A percentile compares a stretch with the other conserved stretches of the same genome.
These are phyloP conservation scores for Halophytophthora batemanensis DNA, from an alignment of 352 stramenopile species.

Conservation along the genomic window DNA sequence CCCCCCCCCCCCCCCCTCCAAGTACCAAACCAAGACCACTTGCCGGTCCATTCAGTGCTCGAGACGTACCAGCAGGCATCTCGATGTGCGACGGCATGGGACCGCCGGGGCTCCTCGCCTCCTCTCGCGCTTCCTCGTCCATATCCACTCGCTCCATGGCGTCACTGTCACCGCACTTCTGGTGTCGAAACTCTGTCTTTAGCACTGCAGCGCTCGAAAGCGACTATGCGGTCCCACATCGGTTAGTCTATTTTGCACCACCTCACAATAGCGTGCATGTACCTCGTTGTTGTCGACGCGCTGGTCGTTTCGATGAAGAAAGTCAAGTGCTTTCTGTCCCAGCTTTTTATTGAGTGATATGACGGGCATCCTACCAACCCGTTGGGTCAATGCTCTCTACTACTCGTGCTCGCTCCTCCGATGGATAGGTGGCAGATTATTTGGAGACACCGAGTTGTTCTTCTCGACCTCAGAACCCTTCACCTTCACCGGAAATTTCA, in stretches of 20 bases:
- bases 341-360: too few species aligned
- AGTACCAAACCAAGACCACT: too few species aligned
- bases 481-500: conserved; percentile 2
- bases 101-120: conserved; percentile 13
- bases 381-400: conserved; percentile 6
- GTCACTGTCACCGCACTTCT: neutral
- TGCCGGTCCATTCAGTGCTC: too few species aligned
- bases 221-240: neutral
- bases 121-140: conserved; percentile 20
- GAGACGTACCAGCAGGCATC: conserved; percentile 23
- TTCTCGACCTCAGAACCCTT: conserved; percentile 15
- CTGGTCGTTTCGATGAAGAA: too few species aligned
- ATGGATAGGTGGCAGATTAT: conserved; percentile 28
- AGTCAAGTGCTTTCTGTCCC: too few species aligned
- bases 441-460: conserved; percentile 5
- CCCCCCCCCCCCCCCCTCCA: too few species aligned
- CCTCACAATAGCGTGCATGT: neutral
- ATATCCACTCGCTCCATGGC: conserved; percentile 17
- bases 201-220: neutral
- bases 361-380: too few species aligned
- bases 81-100: conserved; percentile 33
- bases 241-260: conserved; percentile 12
- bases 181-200: conserved; percentile 8
- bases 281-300: too few species aligned
- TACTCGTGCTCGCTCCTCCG: conserved; percentile 24